phyloP scores from a whole-genome alignment of 768 basidiomycete species.

The Suillus plorans region DNA sequence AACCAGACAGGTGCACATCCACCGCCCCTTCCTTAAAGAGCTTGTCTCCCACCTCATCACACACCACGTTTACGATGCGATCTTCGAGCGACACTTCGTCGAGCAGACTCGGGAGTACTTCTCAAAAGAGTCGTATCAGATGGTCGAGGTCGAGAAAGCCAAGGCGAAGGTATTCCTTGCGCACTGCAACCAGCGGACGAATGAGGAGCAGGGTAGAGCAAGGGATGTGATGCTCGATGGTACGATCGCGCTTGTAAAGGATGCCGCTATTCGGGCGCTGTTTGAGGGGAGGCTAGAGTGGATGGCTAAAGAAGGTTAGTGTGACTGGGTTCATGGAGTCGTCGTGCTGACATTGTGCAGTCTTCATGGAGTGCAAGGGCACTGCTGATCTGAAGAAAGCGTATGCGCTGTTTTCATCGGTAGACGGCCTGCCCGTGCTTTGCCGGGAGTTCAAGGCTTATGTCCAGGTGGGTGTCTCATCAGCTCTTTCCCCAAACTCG shows the following conservation, averaged over 20 bases:
- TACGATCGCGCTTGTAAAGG: constrained; percentile 50
- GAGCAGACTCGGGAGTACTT: constrained; percentile 54
- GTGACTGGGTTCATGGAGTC: constrained; percentile 27
- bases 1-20: constrained; percentile 36
- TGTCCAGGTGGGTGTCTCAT: constrained; percentile 46
- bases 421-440: constrained; percentile 53
- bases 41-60: constrained; percentile 59
- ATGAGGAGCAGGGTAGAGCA: constrained; percentile 59
- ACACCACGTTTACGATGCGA: constrained; percentile 53
- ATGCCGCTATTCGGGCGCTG: constrained; percentile 53
- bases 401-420: constrained; percentile 62
- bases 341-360: constrained; percentile 35
- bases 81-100: constrained; percentile 59
- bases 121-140: constrained; percentile 43
- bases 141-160: constrained; percentile 29
- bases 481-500: not conserved
- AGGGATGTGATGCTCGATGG: constrained; percentile 48
- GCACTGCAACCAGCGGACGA: constrained; percentile 43
- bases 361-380: constrained; percentile 51
- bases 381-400: constrained; percentile 46
- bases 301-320: constrained; percentile 41
- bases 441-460: constrained; percentile 60
- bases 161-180: constrained; percentile 55
- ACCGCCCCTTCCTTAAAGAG: constrained; percentile 41
- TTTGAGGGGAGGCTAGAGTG: constrained; percentile 45